Evolutionary conservation across 768 basidiomycete genomes (phyloP).

Genomic region (Termitomyces heimii): DNA sequence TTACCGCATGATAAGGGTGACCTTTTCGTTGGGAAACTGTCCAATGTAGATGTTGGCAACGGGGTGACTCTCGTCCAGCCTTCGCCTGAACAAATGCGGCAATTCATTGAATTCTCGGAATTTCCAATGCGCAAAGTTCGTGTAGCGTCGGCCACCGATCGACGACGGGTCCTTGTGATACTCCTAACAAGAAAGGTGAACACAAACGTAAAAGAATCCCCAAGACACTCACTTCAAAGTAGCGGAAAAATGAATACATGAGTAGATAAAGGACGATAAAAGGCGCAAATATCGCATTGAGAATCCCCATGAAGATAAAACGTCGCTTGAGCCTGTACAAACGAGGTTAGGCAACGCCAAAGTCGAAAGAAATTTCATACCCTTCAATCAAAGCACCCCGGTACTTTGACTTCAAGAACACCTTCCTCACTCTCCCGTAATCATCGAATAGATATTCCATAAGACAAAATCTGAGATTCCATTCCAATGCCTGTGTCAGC

Average conservation of each 20-base stretch:
- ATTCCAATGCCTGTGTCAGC: slow-evolving; percentile 88
- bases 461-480: slow-evolving; percentile 95
- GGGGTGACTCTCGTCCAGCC: slow-evolving; percentile 86
- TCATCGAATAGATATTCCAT: slow-evolving; percentile 93
- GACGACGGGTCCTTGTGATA: slow-evolving; percentile 98
- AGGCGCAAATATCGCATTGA: slow-evolving; percentile 94
- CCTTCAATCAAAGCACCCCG: slow-evolving; percentile 73
- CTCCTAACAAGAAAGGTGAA: slow-evolving; percentile 51
- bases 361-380: slow-evolving; percentile 30
- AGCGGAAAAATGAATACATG: slow-evolving; percentile 99
- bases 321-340: slow-evolving; percentile 64
- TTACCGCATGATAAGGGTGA: slow-evolving; percentile 85
- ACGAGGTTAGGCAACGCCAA: background rate
- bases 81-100: slow-evolving; percentile 83
- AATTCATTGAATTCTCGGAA: slow-evolving; percentile 99
- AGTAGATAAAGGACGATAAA: slow-evolving; percentile 95
- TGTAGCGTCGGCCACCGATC: slow-evolving; percentile 89
- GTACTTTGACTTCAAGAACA: slow-evolving; percentile 86
- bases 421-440: slow-evolving; percentile 85
- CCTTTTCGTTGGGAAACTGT: slow-evolving; percentile 95
- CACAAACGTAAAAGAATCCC: slow-evolving; percentile 6
- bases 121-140: slow-evolving; percentile 95
- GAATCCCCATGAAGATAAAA: slow-evolving; percentile 94
- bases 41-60: slow-evolving; percentile 93
- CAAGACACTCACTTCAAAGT: slow-evolving; percentile 77